phyloP scores from a whole-genome alignment of 1,284 basidiomycete genomes.

The Peniophora sp. region DNA sequence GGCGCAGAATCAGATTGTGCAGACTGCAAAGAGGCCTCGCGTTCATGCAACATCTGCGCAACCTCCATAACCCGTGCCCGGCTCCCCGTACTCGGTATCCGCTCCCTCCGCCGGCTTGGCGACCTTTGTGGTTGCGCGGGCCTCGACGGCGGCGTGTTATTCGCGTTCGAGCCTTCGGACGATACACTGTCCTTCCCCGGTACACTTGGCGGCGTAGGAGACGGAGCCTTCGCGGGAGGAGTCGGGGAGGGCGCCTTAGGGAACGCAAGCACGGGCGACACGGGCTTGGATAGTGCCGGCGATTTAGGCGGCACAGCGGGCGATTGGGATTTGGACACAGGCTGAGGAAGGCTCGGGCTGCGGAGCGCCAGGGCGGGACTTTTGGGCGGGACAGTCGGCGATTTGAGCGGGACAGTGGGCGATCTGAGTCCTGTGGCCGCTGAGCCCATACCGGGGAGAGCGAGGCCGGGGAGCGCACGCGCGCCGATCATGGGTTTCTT shows the following conservation, averaged over 20 bases:
- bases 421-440: not conserved
- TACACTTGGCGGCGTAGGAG: no score
- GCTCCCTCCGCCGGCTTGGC: constrained; percentile 1
- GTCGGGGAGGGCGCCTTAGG: no score
- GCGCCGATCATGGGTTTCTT: constrained; percentile 21
- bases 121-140: not conserved
- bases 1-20: not conserved
- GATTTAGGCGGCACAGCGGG: no score
- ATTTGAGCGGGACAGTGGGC: not conserved
- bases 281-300: no score
- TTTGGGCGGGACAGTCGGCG: no score
- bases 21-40: constrained; percentile 8
- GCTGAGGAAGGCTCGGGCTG: no score
- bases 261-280: no score
- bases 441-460: constrained; percentile 8
- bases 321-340: no score
- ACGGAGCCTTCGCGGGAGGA: no score
- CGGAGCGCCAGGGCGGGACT: no score
- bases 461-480: constrained; percentile 32
- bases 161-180: not conserved
- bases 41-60: constrained; percentile 50
- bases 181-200: not conserved
- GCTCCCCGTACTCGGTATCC: constrained; percentile 61
- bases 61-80: constrained; percentile 72
- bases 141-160: not conserved